phyloP scores from a whole-genome alignment of 1,284 basidiomycete genomes.

The Phlebopus sp. region DNA sequence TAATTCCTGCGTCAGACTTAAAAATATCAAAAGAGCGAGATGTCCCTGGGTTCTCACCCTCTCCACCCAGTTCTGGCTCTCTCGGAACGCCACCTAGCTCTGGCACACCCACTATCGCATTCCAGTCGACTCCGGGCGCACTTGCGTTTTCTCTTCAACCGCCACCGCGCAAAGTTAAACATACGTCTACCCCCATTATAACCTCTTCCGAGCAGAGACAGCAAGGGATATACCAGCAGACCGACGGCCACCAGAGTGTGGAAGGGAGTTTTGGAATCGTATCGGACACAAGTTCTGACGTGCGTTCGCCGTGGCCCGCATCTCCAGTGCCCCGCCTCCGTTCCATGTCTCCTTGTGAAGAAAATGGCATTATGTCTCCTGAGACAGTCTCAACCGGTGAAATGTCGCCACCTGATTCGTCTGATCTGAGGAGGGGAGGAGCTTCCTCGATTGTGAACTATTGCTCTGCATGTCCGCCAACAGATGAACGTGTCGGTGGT shows the following conservation, averaged over 20 bases:
- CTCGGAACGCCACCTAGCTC: conserved; percentile 17
- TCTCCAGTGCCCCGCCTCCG: conserved; percentile 10
- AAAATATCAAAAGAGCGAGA: conserved; percentile 54
- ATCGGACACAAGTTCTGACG: conserved; percentile 6
- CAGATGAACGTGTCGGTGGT: not conserved
- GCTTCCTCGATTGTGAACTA: conserved; percentile 3
- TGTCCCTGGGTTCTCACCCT: conserved; percentile 11
- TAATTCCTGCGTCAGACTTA: conserved; percentile 39
- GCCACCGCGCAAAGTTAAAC: conserved; percentile 52
- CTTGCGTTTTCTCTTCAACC: conserved; percentile 54
- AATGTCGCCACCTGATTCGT: not conserved
- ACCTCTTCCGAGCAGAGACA: conserved; percentile 7
- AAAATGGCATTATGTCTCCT: conserved; percentile 6
- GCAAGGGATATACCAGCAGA: conserved; percentile 28
- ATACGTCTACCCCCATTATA: conserved; percentile 22
- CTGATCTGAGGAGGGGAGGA: conserved; percentile 1
- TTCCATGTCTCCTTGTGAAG: conserved; percentile 7
- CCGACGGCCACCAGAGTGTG: conserved; percentile 29
- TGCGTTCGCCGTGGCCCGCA: conserved; percentile 10
- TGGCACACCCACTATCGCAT: conserved; percentile 14
- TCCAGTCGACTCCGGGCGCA: conserved; percentile 9
- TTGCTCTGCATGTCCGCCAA: not conserved
- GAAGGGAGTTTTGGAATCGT: conserved; percentile 32
- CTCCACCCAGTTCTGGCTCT: conserved; percentile 17
- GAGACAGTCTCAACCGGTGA: conserved; percentile 4